A percentile compares a stretch with the other conserved stretches of the same genome.
These are phyloP conservation scores for Xylaria scruposa DNA, from an alignment of 495 filamentous ascomycete genomes.

Conservation along the genomic window DNA sequence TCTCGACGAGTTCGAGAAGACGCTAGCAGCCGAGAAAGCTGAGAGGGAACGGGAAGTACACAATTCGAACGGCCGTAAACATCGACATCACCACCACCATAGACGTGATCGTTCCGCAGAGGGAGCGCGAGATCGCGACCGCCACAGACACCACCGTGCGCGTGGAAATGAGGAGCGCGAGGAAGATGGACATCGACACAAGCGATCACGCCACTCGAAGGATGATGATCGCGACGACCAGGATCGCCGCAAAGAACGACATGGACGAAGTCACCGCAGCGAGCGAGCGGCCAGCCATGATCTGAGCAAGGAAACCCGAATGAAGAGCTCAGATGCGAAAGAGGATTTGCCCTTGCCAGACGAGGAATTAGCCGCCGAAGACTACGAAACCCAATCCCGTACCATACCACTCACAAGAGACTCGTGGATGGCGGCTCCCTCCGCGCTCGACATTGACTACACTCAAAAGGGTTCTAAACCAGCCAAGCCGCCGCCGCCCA, in stretches of 20 bases:
- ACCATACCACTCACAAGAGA: conserved; percentile 60
- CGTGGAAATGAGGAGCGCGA: conserved; percentile 41
- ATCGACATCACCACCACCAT: conserved; percentile 51
- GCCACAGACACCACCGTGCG: conserved; percentile 37
- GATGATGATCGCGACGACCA: conserved; percentile 47
- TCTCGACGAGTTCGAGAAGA: conserved; percentile 63
- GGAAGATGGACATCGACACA: conserved; percentile 44
- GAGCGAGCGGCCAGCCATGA: conserved; percentile 29
- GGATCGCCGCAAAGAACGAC: conserved; percentile 43
- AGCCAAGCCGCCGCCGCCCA: conserved; percentile 56
- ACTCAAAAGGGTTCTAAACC: conserved; percentile 67
- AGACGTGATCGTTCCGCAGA: conserved; percentile 52
- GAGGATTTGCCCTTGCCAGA: conserved; percentile 54
- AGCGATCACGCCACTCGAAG: conserved; percentile 51
- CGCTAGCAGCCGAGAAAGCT: conserved; percentile 57
- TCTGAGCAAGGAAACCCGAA: conserved; percentile 34
- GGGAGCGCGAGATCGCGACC: conserved; percentile 42
- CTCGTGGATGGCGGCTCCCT: conserved; percentile 93
- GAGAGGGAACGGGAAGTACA: conserved; percentile 49
- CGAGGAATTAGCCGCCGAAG: conserved; percentile 47
- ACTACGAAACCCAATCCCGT: conserved; percentile 23
- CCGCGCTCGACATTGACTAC: conserved; percentile 82
- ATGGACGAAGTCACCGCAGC: conserved; percentile 33
- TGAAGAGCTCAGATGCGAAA: conserved; percentile 55
- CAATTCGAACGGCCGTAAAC: conserved; percentile 47